Conservation (phyloP, 2,329 filamentous ascomycete genomes). For the Exophiala xenobiotica region DNA sequence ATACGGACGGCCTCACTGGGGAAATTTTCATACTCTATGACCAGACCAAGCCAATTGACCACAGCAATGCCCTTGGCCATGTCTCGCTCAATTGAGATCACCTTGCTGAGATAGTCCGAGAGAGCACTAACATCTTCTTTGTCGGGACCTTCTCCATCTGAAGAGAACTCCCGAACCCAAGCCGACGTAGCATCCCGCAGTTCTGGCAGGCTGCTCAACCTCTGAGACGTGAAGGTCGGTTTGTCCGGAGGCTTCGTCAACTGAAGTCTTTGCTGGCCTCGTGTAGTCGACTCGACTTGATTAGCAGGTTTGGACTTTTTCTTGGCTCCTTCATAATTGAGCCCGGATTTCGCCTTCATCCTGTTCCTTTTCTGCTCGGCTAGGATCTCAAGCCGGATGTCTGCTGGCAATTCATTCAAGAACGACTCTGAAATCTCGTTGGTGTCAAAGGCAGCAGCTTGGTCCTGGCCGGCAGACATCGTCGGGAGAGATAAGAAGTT, state of each 20-base stretch:
- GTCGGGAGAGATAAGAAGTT: constrained; percentile 58
- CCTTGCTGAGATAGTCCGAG: constrained; percentile 67
- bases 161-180: constrained; percentile 72
- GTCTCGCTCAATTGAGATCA: constrained; percentile 74
- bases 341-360: constrained; percentile 57
- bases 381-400: constrained; percentile 74
- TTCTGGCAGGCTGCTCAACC: constrained; percentile 58
- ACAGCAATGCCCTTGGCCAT: constrained; percentile 71
- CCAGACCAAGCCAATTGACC: constrained; percentile 61
- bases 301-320: constrained; percentile 28
- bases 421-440: constrained; percentile 65
- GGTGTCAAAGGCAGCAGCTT: constrained; percentile 32
- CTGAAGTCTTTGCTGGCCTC: constrained; percentile 41
- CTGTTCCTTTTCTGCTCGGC: constrained; percentile 66
- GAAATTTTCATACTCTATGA: constrained; percentile 41
- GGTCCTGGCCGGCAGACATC: constrained; percentile 14
- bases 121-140: constrained; percentile 73
- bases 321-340: constrained; percentile 43
- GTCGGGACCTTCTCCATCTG: constrained; percentile 80
- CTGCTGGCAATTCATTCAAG: constrained; percentile 77
- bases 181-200: constrained; percentile 70
- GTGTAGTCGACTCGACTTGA: constrained; percentile 16
- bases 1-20: constrained; percentile 44
- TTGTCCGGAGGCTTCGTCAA: constrained; percentile 52
- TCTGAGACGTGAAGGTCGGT: constrained; percentile 63